Evolutionary conservation across 108 stramenopile species (phyloP), one percentile per base, ranked within the genome.

Genomic region (Cylindrotheca closterium): DNA sequence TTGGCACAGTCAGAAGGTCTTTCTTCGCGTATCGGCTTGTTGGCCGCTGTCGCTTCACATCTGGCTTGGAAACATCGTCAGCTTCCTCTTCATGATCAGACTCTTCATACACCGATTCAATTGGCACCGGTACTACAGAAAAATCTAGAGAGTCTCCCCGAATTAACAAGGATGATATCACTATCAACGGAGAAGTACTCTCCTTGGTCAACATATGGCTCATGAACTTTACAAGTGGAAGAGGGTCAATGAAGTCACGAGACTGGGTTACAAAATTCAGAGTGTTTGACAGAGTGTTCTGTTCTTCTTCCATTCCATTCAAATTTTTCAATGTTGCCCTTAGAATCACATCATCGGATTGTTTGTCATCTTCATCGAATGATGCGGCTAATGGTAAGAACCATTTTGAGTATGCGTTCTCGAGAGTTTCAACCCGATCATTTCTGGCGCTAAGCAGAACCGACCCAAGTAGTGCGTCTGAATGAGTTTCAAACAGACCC

Each of bases 1-100:
- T 88, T 21, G 62, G 68, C 51, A 83, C 19, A 1, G 87, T 88
- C 68, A 77, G 71, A 22, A 88, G 58, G 31, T 88, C 84, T 53
- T 81, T 69, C 19, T 82, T 63, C 29, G 80, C 70, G 49, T 70
- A 70, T 46, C 46, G 71, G 22, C 56, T 70, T 5, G 77, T 26
- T 22, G 69, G 59, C 1, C 61, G 17, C 25, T 54, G 15, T 34
- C 32, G 33, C 29, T 50, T 67, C 28, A 8, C 28, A 23, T 53
- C 29, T 26, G 51, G 52, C 17, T n/a, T 75, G 47, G n/a, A 12
- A n/a, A 62, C 70, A 0, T 78, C 67, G 7, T 74, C 76, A 30
- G 71, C 73, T n/a, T 81, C 72, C 4, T 82, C 81, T 42, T 73
- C 76, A 15, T 81, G 72, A n/a, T 82, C 80, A 10, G 42, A 66